These are phyloP conservation scores for Candida pseudocylindracea DNA, from an alignment of 1,139 yeast species.

Conservation along the genomic window DNA sequence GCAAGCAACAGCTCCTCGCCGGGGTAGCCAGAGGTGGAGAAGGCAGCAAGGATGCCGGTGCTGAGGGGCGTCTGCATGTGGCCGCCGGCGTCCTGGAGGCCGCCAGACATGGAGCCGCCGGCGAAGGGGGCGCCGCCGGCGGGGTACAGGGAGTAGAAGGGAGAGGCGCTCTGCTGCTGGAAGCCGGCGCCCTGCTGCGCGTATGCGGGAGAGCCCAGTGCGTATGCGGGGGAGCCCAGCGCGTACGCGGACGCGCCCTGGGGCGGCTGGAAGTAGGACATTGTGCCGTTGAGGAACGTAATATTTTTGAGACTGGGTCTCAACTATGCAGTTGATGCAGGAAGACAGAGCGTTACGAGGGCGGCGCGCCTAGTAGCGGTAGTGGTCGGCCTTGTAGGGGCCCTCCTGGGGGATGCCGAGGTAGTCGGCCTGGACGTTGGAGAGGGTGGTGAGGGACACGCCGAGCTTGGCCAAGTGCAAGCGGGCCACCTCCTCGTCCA, in stretches of 20 bases:
- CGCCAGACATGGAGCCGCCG: no score
- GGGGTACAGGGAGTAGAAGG: no score
- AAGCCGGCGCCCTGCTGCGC: no score
- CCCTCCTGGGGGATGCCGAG: conserved; percentile 85
- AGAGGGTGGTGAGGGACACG: conserved; percentile 65
- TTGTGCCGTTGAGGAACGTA: no score
- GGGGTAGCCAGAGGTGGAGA: conserved; percentile 83
- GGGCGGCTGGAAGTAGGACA: no score
- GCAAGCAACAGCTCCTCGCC: conserved; percentile 86
- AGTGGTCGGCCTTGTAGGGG: conserved; percentile 96
- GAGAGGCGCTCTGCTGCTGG: no score
- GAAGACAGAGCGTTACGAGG: not conserved
- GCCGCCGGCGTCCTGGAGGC: no score
- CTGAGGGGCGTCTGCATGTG: conserved; percentile 13
- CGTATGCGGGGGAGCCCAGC: no score
- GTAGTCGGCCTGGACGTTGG: conserved; percentile 80
- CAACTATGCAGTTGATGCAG: not conserved
- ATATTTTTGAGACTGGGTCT: no score
- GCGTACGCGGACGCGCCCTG: no score
- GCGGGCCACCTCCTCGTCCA: conserved; percentile 98
- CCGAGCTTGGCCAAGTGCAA: conserved; percentile 93
- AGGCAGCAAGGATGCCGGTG: conserved; percentile 72
- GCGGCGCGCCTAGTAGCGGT: conserved; percentile 57
- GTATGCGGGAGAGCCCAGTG: no score
- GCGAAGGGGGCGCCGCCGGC: no score